These are phyloP conservation scores for Lachancea kluyveri DNA, from an alignment of 805 yeast genomes.

Conservation along the genomic window DNA sequence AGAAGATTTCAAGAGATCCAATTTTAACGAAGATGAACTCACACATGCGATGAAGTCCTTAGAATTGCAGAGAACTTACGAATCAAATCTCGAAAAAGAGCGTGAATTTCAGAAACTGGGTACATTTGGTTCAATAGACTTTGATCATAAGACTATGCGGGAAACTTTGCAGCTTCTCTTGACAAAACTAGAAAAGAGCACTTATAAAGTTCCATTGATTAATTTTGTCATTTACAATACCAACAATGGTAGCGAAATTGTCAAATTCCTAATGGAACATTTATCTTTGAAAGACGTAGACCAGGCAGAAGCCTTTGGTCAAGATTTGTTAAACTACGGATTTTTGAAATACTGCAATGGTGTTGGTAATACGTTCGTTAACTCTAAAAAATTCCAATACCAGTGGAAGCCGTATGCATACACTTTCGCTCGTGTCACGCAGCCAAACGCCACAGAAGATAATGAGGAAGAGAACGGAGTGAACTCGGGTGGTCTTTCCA, in stretches of 20 bases:
- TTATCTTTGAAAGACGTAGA: conserved; percentile 37
- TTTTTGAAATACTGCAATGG: conserved; percentile 47
- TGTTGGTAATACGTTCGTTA: conserved; percentile 69
- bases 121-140: conserved; percentile 25
- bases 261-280: conserved; percentile 24
- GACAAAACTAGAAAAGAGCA: conserved; percentile 43
- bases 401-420: conserved; percentile 77
- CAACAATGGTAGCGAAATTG: conserved; percentile 30
- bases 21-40: conserved; percentile 21
- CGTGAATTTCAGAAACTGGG: conserved; percentile 26
- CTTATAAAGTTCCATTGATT: conserved; percentile 59
- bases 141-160: conserved; percentile 31
- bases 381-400: conserved; percentile 64
- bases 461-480: conserved; percentile 2
- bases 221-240: conserved; percentile 26
- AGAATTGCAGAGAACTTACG: conserved; percentile 20
- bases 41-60: conserved; percentile 19
- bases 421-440: conserved; percentile 40
- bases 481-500: conserved; percentile 6
- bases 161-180: conserved; percentile 39
- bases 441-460: conserved; percentile 10
- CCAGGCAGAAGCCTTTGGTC: conserved; percentile 68
- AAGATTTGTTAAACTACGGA: conserved; percentile 56
- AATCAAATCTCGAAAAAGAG: conserved; percentile 21
- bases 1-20: conserved; percentile 46